Base-by-base conservation (phyloP, 129 eudicot species). In the Lonicera japonica region DNA sequence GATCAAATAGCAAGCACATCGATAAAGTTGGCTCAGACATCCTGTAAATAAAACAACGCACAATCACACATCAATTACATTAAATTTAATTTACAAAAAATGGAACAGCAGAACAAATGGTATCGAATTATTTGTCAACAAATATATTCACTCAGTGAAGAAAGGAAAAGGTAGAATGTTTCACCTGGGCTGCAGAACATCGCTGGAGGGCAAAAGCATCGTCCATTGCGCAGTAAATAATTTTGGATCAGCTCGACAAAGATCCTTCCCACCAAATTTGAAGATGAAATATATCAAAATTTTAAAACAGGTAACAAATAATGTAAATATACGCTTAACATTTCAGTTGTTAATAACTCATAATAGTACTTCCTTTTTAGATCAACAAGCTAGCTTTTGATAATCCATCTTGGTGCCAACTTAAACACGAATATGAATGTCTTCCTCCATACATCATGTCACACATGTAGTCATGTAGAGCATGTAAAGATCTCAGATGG, bases 1-100 rank as follows among this genome's bases (percentile, higher is more conserved):
- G 99, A 88, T 94, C 99, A 85, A 69, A 85, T 8, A 94, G 79
- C 72, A 94, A 83, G 73, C 96, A 94, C 18, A 92, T 85, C 95
- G 88, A 78, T 64, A 94, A 72, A 63, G 86, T 94, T 61, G 87
- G 80, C 38, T 81, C 99, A 71, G 75, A 81, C 78, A 78, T 88
- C 92, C 96, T 92, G 81, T 58, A 80, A 20, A 62, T 25, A 21
- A 29, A 1, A 6, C 36, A 29, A 29, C 4, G 36, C 36, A 29
- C 4, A 29, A 29, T n/a, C n/a, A n/a, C n/a, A n/a, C 56, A 18
- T 36, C 60, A 51, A 21, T 70, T 25, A 25, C 13, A 24, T 43
- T 11, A 55, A 19, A 8, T 11, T 13, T n/a, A 63, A 25, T 3
- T 10, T 13, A 56, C 11, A 3, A 66, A 53, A 39, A 63, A 46